Evolutionary conservation across 371 early-diverging fungal genomes (phyloP), one percentile per base, ranked within the genome.

Genomic region (Rhizopus delemar): DNA sequence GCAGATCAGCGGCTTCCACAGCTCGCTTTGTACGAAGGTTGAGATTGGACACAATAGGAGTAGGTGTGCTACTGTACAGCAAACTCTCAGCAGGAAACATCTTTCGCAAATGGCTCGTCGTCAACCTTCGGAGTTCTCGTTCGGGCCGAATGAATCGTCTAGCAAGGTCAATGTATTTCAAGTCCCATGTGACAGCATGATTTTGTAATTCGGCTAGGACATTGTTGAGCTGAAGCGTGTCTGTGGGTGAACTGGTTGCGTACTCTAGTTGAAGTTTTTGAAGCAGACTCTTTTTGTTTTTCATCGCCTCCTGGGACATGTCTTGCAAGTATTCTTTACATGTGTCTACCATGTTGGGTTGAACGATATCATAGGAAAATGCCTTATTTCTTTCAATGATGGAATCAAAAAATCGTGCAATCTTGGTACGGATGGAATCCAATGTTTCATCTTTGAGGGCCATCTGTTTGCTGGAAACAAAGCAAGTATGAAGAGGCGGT

Each of bases 171-270:
- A 83, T 75, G 60, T 95, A 94, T 28, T 89, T 87, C 35, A 79
- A 59, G 54, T 95, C 93, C 96, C 96, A 97, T 41, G 72, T 75
- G 0, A 84, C 73, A 0, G 91, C 91, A 52, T 90, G 90, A 36
- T 84, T 87, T 56, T 91, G 88, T n/a, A 97, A 63, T 28, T 83
- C 80, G 31, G 82, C 82, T 7, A 90, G 75, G 5, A 94, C 93
- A 9, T 80, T 70, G 53, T 91, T 93, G 36, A 94, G 63, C 0
- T 91, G 85, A 11, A 96, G 60, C 0, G 85, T 87, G 62, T 97
- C 96, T 0, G 87, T 86, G 0, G 91, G 83, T 16, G 83, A 77
- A 15, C 88, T 90, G 41, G 85, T 87, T 51, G 90, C 83, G 57
- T 88, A 85, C 0, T 88, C 89, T 53, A 92, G 88, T 57, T 92